Evolutionary conservation across 78 protist genomes (phyloP), one percentile per base, ranked within the genome.

Genomic region (slime mould (Dictyostelium discoideum)): DNA sequence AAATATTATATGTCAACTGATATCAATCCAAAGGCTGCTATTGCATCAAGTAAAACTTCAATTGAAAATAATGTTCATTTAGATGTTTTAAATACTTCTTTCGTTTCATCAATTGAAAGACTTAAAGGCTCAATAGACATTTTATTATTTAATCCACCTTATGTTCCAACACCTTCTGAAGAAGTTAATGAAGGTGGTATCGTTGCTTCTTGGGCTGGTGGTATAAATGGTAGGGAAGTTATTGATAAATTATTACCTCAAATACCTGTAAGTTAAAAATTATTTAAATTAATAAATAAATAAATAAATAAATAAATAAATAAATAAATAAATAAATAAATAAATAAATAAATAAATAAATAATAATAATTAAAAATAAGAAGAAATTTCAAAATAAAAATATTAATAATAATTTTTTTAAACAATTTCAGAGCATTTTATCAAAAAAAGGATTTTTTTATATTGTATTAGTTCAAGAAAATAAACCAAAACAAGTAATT

Each of bases 141-240:
- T 2, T 20, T 96, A 37, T 85, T 96, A 73, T 96, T 96, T 77
- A 96, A 96, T 40, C 98, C 98, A 29, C 98, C 98, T 42, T 96
- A 96, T 87, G 98, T 96, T 24, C 98, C 98, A 22, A 96, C 97
- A 11, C 86, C 87, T 1, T 44, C 84, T 3, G 98, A 96, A 48
- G 98, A 96, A 84, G 83, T 92, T 0, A 40, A 48, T 5, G 42
- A 85, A n/a, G 92, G 90, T 48, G 93, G 92, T 32, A 95, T 95
- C 2, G 92, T 72, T 42, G 97, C 97, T n/a, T 85, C 97, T 6
- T 95, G 95, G 94, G 97, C 97, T 5, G 97, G 97, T 26, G 97
- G 97, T 18, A 50, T 86, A 2, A 87, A 87, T 63, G 97, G 97
- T 44, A 84, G 94, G 24, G 92, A 87, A 74, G 95, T 95, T 8